phyloP scores from a whole-genome alignment of 1,284 basidiomycete genomes.

The Boletus smithii region DNA sequence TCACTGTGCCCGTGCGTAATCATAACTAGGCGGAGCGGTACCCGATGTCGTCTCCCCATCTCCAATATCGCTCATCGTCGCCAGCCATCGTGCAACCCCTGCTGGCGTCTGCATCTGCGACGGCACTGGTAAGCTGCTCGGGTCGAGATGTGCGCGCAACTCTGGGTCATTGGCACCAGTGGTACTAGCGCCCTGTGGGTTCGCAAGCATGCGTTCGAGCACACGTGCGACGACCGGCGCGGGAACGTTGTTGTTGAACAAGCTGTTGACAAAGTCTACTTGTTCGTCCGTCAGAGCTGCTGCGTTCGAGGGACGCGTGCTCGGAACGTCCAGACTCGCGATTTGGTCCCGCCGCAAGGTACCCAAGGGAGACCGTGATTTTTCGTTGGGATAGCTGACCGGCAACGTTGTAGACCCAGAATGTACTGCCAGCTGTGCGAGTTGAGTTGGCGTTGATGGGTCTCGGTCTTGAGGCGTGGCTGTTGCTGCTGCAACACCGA shows the following conservation, averaged over 20 bases:
- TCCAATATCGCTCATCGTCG: conserved; percentile 8
- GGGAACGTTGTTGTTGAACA: conserved; percentile 23
- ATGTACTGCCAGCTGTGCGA: background rate
- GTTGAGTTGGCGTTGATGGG: background rate
- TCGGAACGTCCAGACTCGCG: background rate
- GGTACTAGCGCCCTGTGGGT: conserved; percentile 6
- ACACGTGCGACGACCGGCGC: conserved; percentile 27
- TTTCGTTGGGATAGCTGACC: conserved; percentile 12
- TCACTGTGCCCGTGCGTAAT: conserved; percentile 11
- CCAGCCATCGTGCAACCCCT: background rate
- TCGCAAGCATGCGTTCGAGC: conserved; percentile 28
- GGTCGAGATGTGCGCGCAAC: conserved; percentile 3
- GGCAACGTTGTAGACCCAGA: background rate
- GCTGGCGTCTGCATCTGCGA: background rate
- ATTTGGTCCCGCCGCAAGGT: background rate
- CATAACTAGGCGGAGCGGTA: conserved; percentile 24
- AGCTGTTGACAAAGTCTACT: conserved; percentile 21
- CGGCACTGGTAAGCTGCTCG: background rate
- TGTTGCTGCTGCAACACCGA: background rate
- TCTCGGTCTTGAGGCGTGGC: background rate
- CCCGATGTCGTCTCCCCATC: conserved; percentile 15
- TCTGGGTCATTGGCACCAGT: conserved; percentile 18
- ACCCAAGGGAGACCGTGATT: background rate
- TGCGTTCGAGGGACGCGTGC: background rate
- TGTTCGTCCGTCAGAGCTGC: conserved; percentile 21